A percentile compares a stretch with the other conserved stretches of the same genome.
Evolutionary conservation across 2,329 filamentous ascomycete genomes (phyloP).

Genomic region (Colletotrichum limetticola): DNA sequence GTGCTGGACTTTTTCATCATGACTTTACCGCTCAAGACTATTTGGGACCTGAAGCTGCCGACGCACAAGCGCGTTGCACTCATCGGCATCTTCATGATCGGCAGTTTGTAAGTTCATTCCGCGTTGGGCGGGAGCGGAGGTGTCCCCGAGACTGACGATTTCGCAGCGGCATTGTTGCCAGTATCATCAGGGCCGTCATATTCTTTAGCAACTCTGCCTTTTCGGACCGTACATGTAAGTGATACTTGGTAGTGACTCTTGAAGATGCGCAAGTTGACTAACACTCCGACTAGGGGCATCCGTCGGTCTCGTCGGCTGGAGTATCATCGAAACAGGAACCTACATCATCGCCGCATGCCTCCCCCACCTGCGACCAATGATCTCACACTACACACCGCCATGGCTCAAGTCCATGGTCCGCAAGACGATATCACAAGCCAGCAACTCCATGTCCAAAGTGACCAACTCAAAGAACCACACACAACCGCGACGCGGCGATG

Average conservation of each 20-base stretch:
- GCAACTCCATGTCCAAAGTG: constrained; percentile 21
- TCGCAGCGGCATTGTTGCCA: constrained; percentile 21
- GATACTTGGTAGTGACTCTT: not conserved
- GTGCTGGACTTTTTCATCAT: constrained; percentile 42
- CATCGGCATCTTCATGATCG: constrained; percentile 40
- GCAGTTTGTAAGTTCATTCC: constrained; percentile 38
- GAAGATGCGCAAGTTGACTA: not conserved
- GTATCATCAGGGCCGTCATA: constrained; percentile 26
- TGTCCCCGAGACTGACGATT: not conserved
- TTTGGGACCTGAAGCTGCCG: constrained; percentile 42
- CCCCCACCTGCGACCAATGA: constrained; percentile 38
- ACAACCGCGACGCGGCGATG: not conserved
- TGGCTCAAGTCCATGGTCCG: constrained; percentile 30
- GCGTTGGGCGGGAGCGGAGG: no score
- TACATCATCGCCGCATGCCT: constrained; percentile 41
- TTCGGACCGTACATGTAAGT: constrained; percentile 26
- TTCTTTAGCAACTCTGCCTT: constrained; percentile 29
- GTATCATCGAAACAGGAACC: constrained; percentile 29
- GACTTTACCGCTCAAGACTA: constrained; percentile 39
- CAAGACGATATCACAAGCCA: constrained; percentile 27
- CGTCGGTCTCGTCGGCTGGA: constrained; percentile 31
- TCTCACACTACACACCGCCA: constrained; percentile 32
- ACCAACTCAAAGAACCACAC: not conserved
- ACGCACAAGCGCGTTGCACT: constrained; percentile 40
- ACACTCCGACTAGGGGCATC: constrained; percentile 18